Evolutionary conservation across 1,284 basidiomycete species (phyloP).

Genomic region (Trametes hirsuta): DNA sequence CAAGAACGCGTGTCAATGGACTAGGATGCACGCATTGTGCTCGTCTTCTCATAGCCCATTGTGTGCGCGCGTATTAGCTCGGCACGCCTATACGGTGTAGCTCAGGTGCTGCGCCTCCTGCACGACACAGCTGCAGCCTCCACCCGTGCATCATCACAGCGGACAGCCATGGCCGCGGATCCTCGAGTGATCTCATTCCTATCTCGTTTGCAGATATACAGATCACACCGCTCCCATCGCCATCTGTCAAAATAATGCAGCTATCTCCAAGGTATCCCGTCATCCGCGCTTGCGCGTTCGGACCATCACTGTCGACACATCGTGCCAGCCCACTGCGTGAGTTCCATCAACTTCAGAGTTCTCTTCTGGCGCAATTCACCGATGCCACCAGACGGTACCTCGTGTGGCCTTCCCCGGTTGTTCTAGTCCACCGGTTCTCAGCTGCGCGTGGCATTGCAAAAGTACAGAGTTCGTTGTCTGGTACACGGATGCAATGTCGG

Average conservation of each 20-base stretch:
- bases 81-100: constrained; percentile 5
- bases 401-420: constrained; percentile 1
- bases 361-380: constrained; percentile 3
- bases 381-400: not conserved
- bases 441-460: not conserved
- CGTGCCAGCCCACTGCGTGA: not conserved
- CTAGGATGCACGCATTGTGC: not conserved
- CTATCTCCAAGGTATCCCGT: constrained; percentile 4
- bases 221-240: constrained; percentile 16
- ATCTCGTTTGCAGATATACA: constrained; percentile 11
- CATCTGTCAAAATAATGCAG: constrained; percentile 23
- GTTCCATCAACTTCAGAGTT: constrained; percentile 4
- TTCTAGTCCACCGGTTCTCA: not conserved
- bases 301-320: constrained; percentile 6
- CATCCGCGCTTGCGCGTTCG: not conserved
- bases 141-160: constrained; percentile 15
- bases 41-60: not conserved
- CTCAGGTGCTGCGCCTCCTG: constrained; percentile 11
- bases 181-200: constrained; percentile 23
- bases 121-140: constrained; percentile 15
- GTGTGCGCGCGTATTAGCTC: constrained; percentile 5
- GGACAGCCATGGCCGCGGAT: constrained; percentile 25
- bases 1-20: constrained; percentile 9
- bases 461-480: not conserved
- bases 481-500: constrained; percentile 11